Percentiles rank a stretch among this genome's conserved stretches.
Evolutionary conservation across 257 asterid species (phyloP).

Genomic region (Cinchona pubescens): DNA sequence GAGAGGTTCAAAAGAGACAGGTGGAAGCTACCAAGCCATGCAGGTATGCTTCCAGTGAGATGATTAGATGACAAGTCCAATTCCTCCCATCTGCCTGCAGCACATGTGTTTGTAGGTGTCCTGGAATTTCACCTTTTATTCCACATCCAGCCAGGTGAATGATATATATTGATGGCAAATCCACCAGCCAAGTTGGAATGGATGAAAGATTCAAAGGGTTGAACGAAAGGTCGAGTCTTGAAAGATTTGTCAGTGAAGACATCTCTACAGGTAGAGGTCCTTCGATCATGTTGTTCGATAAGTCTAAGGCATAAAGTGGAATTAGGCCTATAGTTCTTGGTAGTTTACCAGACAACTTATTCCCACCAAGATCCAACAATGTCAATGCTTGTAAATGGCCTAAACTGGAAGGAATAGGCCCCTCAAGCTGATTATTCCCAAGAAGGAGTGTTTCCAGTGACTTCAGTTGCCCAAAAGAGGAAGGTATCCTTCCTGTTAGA

Average conservation of each 20-base stretch:
- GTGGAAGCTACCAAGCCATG: constrained; percentile 45
- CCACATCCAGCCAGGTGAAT: constrained; percentile 56
- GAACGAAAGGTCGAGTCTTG: constrained; percentile 48
- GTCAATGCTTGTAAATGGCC: constrained; percentile 35
- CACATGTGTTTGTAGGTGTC: constrained; percentile 24
- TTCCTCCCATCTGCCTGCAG: constrained; percentile 30
- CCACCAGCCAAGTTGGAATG: constrained; percentile 53
- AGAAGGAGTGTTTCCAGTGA: constrained; percentile 42
- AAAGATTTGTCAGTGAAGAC: constrained; percentile 41
- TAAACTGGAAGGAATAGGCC: constrained; percentile 43
- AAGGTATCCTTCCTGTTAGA: constrained; percentile 48
- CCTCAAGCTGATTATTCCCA: constrained; percentile 46
- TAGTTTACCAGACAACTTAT: constrained; percentile 44
- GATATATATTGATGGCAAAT: constrained; percentile 39
- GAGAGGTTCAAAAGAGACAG: constrained; percentile 47
- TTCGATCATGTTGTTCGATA: constrained; percentile 51
- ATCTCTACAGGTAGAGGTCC: constrained; percentile 52
- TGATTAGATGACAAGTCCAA: constrained; percentile 53
- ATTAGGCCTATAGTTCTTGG: constrained; percentile 41
- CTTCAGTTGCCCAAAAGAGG: constrained; percentile 34
- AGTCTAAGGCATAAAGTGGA: constrained; percentile 26
- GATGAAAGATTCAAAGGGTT: constrained; percentile 41
- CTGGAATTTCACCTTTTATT: constrained; percentile 42
- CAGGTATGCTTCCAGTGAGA: constrained; percentile 50
- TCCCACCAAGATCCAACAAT: constrained; percentile 42